Evolutionary conservation across 129 eudicot species (phyloP), one percentile per base, ranked within the genome.

Genomic region (Artemisia tridentata): DNA sequence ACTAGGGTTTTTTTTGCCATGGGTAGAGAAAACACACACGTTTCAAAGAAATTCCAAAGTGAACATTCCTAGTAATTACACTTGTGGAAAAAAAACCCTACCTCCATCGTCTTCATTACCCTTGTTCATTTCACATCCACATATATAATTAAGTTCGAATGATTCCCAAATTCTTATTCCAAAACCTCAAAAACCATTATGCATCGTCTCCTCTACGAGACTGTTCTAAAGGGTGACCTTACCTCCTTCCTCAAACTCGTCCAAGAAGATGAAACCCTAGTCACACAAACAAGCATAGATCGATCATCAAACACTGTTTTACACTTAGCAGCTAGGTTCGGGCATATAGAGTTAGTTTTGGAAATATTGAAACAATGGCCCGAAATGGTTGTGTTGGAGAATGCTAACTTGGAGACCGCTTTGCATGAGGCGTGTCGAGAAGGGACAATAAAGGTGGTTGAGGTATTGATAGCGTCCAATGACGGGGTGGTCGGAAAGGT

Each of bases 311-410:
- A 82, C 86, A 81, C 85, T 8, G 58, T 80, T 2, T 52, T 85
- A 10, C 90, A 85, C 76, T 64, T 85, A 49, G 87, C 87, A 2
- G 87, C 90, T 4, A 63, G 90, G 25, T 79, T 85, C 38, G 90
- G 90, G 10, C 90, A 82, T 65, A 11, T 65, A 0, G 83, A 73
- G 15, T 48, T 82, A 55, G 87, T 57, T 14, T 7, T 20, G 17
- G 85, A 85, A 75, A 74, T 85, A 4, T 1, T 76, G 27, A 77
- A 67, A 2, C 0, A 64, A 43, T 67, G 80, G 7, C 90, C 87
- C 0, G 81, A 82, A n/a, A 23, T 82, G 79, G 85, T 73, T 45
- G 17, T 4, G 3, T 69, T 59, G n/a, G 90, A 80, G 70, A 85
- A 85, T 18, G 14, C 38, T 4, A 83, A 82, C 3, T 15, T 79